Base-by-base conservation (phyloP, 306 rosid genomes). In the Inga oerstediana region DNA sequence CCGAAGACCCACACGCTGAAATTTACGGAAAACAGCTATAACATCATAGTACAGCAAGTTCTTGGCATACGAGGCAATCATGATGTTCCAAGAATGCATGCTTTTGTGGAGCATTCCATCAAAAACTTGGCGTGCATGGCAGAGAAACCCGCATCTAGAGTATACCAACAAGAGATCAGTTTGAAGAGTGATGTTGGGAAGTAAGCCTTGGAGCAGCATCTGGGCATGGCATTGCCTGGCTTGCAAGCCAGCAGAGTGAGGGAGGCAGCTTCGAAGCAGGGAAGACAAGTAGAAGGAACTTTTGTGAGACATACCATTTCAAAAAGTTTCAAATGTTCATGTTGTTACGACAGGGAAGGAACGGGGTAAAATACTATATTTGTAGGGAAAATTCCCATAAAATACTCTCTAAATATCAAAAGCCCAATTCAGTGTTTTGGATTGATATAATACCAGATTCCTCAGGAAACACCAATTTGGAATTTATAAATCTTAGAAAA, bases 21-120 rank as follows among this genome's bases (percentile, higher is more conserved):
- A 85, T 51, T 77, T 76, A 13, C 61, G 17, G 49, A 87, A 89
- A 71, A 89, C 14, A 6, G 34, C 58, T 10, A 91, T 58, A 24
- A 87, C 92, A 77, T 89, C 84, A 16, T 15, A 79, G 71, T 43
- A 81, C 72, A 82, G 39, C 8, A 83, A 90, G 76, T n/a, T 82
- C 0, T 88, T 73, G 11, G 79, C 89, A 48, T 82, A 90, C 14
- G 94, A 88, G 71, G 92, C 88, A 62, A 93, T 90, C 80, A 93
- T 80, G 74, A 93, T 89, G 37, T 93, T 93, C 96, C 97, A 93
- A 0, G 97, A 88, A 79, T 88, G 92, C 97, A 91, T 91, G 71
- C 86, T 91, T 81, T 87, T 85, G 0, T 85, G 69, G 10, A 48
- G 64, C 95, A 91, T 91, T 85, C 45, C 79, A 78, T 90, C 93